These are phyloP conservation scores for Crepidotus variabilis DNA, from an alignment of 768 basidiomycete species.

Conservation along the genomic window DNA sequence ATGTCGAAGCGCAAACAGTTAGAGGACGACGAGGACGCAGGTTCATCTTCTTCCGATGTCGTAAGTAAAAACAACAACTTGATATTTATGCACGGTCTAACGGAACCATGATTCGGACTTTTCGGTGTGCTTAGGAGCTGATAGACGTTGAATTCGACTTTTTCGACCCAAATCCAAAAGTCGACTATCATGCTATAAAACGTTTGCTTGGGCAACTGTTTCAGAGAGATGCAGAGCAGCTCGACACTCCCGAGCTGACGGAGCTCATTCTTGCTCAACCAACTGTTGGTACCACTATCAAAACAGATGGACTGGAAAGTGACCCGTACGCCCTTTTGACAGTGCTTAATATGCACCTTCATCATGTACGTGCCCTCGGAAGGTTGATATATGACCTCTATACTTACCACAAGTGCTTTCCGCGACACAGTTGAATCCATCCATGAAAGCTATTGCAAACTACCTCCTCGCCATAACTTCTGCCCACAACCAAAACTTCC, in stretches of 20 bases:
- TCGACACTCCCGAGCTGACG: slow-evolving; percentile 71
- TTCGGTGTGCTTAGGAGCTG: too few species aligned
- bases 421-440: slow-evolving; percentile 41
- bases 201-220: slow-evolving; percentile 69
- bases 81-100: slow-evolving; percentile 3
- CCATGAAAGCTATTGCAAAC: slow-evolving; percentile 62
- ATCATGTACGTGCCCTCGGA: slow-evolving; percentile 20
- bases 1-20: slow-evolving; percentile 27
- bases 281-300: slow-evolving; percentile 82
- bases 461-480: slow-evolving; percentile 68
- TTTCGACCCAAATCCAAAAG: slow-evolving; percentile 75
- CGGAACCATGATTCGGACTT: background rate
- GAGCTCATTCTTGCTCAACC: slow-evolving; percentile 78
- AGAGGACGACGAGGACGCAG: slow-evolving; percentile 18
- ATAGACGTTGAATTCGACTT: slow-evolving; percentile 94
- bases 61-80: slow-evolving; percentile 8
- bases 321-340: slow-evolving; percentile 90
- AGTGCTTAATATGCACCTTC: slow-evolving; percentile 78
- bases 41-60: slow-evolving; percentile 21
- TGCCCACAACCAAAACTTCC: slow-evolving; percentile 42
- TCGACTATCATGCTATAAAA: slow-evolving; percentile 87
- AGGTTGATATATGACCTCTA: background rate
- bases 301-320: slow-evolving; percentile 85
- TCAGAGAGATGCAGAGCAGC: slow-evolving; percentile 64
- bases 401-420: background rate